Percentiles rank a stretch among this genome's conserved stretches.
Conservation (phyloP, 352 stramenopile species). For the Phytophthora niederhauseri region DNA sequence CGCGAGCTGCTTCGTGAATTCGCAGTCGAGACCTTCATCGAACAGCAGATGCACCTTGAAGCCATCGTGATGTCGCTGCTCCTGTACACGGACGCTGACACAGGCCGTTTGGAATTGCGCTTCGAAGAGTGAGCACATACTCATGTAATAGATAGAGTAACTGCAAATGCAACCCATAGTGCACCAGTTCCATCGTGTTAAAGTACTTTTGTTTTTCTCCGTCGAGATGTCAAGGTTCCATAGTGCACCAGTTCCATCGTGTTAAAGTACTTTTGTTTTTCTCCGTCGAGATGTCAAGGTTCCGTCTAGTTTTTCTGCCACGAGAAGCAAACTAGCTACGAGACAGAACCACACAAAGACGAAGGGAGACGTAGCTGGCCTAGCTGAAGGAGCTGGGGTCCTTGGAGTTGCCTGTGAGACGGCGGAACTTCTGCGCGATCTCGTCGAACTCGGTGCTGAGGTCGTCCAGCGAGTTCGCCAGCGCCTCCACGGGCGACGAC, state of each 20-base stretch:
- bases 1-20: conserved; percentile 60
- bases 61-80: conserved; percentile 57
- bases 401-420: conserved; percentile 84
- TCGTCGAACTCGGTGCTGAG: conserved; percentile 90
- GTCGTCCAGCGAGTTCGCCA: conserved; percentile 85
- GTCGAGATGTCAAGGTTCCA: no score
- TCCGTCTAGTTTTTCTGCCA: background rate
- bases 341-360: background rate
- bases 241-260: background rate
- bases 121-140: conserved; percentile 53
- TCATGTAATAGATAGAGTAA: background rate
- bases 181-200: no score
- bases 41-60: conserved; percentile 71
- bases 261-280: conserved; percentile 30
- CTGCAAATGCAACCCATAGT: background rate
- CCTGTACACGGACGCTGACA: conserved; percentile 38
- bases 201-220: no score
- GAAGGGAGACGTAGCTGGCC: no score
- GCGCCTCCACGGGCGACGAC: conserved; percentile 80
- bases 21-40: conserved; percentile 51
- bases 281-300: conserved; percentile 3
- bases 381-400: conserved; percentile 85
- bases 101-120: conserved; percentile 38
- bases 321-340: background rate
- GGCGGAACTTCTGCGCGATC: conserved; percentile 85